Evolutionary conservation across 139 green algal genomes (phyloP).

Genomic region (Astrephomene gubernaculifera): DNA sequence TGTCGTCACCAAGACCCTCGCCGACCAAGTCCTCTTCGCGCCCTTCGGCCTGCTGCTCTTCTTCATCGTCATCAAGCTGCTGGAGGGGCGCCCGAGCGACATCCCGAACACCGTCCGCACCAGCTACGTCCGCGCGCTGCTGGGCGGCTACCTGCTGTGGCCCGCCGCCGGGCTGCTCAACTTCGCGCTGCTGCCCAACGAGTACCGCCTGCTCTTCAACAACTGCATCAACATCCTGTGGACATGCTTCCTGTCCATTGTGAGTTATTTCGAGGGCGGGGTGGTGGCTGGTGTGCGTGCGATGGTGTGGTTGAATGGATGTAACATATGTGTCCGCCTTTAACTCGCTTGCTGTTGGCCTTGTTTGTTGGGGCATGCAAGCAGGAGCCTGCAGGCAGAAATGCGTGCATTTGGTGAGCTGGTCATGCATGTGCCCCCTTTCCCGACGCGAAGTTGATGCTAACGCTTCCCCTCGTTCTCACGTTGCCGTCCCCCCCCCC

Average conservation of each 20-base stretch:
- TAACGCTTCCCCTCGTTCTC: too few species aligned
- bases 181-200: slow-evolving; percentile 64
- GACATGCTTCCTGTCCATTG: slow-evolving; percentile 46
- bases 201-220: slow-evolving; percentile 68
- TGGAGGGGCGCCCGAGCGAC: slow-evolving; percentile 46
- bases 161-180: slow-evolving; percentile 68
- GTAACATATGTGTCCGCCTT: background rate
- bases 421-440: too few species aligned
- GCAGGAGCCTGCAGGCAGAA: background rate
- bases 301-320: background rate
- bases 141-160: slow-evolving; percentile 68
- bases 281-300: background rate
- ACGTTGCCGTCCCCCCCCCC: too few species aligned
- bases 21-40: slow-evolving; percentile 64
- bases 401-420: background rate
- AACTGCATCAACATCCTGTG: slow-evolving; percentile 59
- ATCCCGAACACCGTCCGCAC: background rate
- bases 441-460: too few species aligned
- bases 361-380: background rate
- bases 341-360: background rate
- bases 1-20: slow-evolving; percentile 51
- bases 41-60: slow-evolving; percentile 60
- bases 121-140: slow-evolving; percentile 53
- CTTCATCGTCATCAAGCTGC: slow-evolving; percentile 52
- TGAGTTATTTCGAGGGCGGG: background rate